Base-by-base conservation (phyloP, 1,139 yeast species). In the Arxiozyma slooffiae region DNA sequence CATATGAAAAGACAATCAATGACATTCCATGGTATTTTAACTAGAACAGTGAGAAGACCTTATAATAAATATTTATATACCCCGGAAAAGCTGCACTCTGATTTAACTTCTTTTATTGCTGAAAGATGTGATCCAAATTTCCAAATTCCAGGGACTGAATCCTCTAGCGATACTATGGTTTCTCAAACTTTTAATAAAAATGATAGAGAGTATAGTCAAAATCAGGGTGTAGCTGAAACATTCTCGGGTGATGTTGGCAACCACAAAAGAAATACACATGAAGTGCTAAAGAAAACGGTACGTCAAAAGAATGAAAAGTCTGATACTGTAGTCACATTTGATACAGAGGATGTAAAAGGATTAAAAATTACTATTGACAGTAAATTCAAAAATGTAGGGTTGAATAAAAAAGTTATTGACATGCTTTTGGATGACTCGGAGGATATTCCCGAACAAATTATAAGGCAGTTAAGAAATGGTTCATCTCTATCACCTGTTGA, bases 1-100 rank as follows among this genome's bases (percentile, higher is more conserved):
- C 62, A 56, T 47, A 49, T 60, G 50, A 60, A 52, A 41, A 57
- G 57, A 11, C 54, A 55, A 30, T 51, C 63, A 8, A 46, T 57
- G 49, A 50, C 58, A 6, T 48, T 57, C 9, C 66, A 62, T 44
- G 49, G 58, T 3, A 57, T 57, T 36, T 50, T 64, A 17, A 55
- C 55, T 41, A 61, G 57, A 48, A 47, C 48, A 46, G 57, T 57
- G 4, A 56, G 53, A 38, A 55, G 55, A 36, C 52, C 57, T 3
- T 52, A 56, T 26, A 57, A 55, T 26, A 56, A 55, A 22, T 48
- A 50, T n/a, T 44, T 44, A 5, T 44, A 46, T 23, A 46, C 52
- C 6, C 50, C 54, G 9, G 53, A 51, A 8, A 41, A 41, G 11
- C 51, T 60, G 56, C 55, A 58, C n/a, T 47, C 39, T 26, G 60